Evolutionary conservation across 129 eudicot genomes (phyloP).

Genomic region (Escallonia rubra): DNA sequence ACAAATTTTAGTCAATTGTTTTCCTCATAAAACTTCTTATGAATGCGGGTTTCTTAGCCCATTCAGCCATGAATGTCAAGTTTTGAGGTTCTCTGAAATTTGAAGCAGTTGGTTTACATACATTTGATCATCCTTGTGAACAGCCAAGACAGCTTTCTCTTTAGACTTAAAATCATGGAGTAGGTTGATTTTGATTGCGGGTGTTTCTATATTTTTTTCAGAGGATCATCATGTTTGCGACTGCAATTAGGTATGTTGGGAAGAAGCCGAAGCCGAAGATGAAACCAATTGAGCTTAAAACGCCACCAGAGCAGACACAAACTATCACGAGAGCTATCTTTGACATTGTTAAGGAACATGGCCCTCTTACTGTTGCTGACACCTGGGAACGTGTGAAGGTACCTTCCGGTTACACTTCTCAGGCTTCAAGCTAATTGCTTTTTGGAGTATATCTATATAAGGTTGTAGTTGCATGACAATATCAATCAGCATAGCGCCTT

Average conservation of each 20-base stretch:
- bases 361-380: constrained; percentile 82
- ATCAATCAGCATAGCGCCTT: too few species aligned
- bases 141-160: too few species aligned
- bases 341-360: constrained; percentile 75
- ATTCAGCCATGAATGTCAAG: too few species aligned
- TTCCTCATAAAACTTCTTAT: too few species aligned
- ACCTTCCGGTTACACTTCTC: background rate
- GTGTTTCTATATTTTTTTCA: too few species aligned
- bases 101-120: too few species aligned
- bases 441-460: background rate
- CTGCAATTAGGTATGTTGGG: constrained; percentile 55
- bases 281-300: constrained; percentile 79
- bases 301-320: constrained; percentile 90
- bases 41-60: too few species aligned
- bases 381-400: constrained; percentile 94
- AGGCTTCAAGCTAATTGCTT: background rate
- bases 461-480: background rate
- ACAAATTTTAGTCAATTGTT: too few species aligned
- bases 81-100: too few species aligned
- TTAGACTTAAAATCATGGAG: too few species aligned
- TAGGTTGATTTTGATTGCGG: too few species aligned
- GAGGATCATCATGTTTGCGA: constrained; percentile 53
- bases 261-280: constrained; percentile 84
- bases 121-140: too few species aligned
- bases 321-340: constrained; percentile 71